These are phyloP conservation scores for Vachellia pachyceras DNA, from an alignment of 306 rosid species.

Conservation along the genomic window DNA sequence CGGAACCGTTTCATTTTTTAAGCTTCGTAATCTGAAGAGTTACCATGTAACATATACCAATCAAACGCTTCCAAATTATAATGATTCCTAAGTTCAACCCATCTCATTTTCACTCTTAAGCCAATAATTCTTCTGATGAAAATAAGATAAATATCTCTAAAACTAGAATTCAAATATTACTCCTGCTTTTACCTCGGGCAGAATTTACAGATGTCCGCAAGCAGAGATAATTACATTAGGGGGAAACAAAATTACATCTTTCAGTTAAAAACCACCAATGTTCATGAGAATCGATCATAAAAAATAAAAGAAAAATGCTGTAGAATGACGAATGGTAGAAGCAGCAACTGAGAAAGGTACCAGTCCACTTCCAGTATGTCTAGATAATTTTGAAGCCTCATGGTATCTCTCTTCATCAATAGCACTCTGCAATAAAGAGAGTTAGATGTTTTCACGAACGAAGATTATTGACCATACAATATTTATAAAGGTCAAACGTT, in stretches of 20 bases:
- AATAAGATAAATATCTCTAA: neutral
- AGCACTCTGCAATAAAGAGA: constrained; percentile 63
- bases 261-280: neutral
- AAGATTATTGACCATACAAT: constrained; percentile 30
- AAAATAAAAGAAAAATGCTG: constrained; percentile 17
- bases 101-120: neutral
- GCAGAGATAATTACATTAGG: neutral
- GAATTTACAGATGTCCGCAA: neutral
- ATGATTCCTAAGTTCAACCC: neutral
- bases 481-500: neutral
- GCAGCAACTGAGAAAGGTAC: constrained; percentile 49
- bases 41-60: neutral
- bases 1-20: neutral
- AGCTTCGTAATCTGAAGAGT: constrained; percentile 13
- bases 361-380: constrained; percentile 95
- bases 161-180: neutral
- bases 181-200: neutral
- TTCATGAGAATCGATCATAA: neutral
- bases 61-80: neutral
- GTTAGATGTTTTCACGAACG: neutral
- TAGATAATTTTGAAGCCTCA: constrained; percentile 89
- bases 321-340: constrained; percentile 29
- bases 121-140: neutral
- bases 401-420: constrained; percentile 90
- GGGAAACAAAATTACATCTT: constrained; percentile 5